These are phyloP conservation scores for Neurospora tetrasperma DNA, from an alignment of 495 filamentous ascomycete genomes.

Conservation along the genomic window DNA sequence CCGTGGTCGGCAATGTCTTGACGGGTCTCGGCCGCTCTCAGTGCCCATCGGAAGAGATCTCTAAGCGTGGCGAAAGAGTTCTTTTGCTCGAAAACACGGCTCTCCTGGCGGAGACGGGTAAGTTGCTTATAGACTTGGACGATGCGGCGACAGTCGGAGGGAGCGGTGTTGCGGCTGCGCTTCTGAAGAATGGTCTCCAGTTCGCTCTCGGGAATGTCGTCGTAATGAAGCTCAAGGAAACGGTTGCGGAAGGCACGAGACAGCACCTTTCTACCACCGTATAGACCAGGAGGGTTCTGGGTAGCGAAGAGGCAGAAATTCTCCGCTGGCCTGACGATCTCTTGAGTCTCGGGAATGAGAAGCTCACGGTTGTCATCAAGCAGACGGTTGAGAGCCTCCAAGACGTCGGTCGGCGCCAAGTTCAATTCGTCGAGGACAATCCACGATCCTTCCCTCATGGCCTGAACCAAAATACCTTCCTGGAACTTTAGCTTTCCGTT, in stretches of 20 bases:
- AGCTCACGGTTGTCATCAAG: conserved; percentile 97
- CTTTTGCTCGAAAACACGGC: conserved; percentile 89
- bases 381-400: conserved; percentile 90
- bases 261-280: conserved; percentile 86
- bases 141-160: conserved; percentile 82
- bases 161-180: conserved; percentile 72
- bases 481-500: conserved; percentile 82
- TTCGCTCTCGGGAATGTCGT: conserved; percentile 94
- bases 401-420: conserved; percentile 87
- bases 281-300: conserved; percentile 91
- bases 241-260: conserved; percentile 93
- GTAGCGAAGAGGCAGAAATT: conserved; percentile 99
- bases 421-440: conserved; percentile 97
- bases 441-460: conserved; percentile 88
- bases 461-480: conserved; percentile 89
- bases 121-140: conserved; percentile 91
- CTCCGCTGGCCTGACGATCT: conserved; percentile 77
- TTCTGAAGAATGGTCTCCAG: conserved; percentile 86
- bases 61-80: conserved; percentile 93
- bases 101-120: conserved; percentile 77
- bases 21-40: conserved; percentile 69
- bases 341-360: conserved; percentile 93
- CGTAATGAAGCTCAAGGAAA: conserved; percentile 95
- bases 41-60: conserved; percentile 96
- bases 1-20: conserved; percentile 87